These are phyloP conservation scores for Saturnispora zaruensis DNA, from an alignment of 805 yeast genomes.

Conservation along the genomic window DNA sequence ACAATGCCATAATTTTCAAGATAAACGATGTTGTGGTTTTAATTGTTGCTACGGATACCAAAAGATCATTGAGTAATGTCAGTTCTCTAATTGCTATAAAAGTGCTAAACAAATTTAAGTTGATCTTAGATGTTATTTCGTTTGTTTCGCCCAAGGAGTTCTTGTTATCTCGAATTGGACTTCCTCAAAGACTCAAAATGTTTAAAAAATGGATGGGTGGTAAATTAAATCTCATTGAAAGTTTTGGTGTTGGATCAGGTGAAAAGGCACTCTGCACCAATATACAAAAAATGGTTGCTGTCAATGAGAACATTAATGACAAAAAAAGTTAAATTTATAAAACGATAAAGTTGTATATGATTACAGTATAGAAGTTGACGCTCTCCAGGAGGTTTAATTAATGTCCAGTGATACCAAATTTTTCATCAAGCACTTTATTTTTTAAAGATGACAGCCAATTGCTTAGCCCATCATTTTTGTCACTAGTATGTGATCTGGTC, in stretches of 20 bases:
- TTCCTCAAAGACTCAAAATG: slow-evolving; percentile 66
- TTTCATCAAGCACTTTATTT: slow-evolving; percentile 29
- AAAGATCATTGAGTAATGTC: slow-evolving; percentile 53
- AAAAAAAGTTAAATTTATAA: not conserved
- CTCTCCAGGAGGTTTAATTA: slow-evolving; percentile 4
- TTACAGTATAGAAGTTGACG: slow-evolving; percentile 1
- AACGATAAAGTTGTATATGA: not conserved
- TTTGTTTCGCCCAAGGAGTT: slow-evolving; percentile 59
- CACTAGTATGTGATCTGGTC: not conserved
- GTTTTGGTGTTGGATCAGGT: slow-evolving; percentile 56
- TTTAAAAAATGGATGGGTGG: slow-evolving; percentile 48
- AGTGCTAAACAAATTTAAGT: slow-evolving; percentile 70
- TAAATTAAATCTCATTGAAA: slow-evolving; percentile 33
- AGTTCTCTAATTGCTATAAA: slow-evolving; percentile 79
- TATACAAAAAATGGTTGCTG: slow-evolving; percentile 14
- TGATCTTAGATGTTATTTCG: slow-evolving; percentile 75
- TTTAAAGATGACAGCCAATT: slow-evolving; percentile 55
- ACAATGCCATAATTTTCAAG: slow-evolving; percentile 49
- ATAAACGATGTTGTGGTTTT: slow-evolving; percentile 73
- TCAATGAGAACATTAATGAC: slow-evolving; percentile 5
- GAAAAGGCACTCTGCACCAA: slow-evolving; percentile 50
- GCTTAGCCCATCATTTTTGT: slow-evolving; percentile 26
- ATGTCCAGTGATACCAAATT: slow-evolving; percentile 24
- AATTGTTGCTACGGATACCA: slow-evolving; percentile 51
- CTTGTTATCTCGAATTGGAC: slow-evolving; percentile 64